These are phyloP conservation scores for Bisporella sp. DNA, from an alignment of 2,329 filamentous ascomycete genomes.

Conservation along the genomic window DNA sequence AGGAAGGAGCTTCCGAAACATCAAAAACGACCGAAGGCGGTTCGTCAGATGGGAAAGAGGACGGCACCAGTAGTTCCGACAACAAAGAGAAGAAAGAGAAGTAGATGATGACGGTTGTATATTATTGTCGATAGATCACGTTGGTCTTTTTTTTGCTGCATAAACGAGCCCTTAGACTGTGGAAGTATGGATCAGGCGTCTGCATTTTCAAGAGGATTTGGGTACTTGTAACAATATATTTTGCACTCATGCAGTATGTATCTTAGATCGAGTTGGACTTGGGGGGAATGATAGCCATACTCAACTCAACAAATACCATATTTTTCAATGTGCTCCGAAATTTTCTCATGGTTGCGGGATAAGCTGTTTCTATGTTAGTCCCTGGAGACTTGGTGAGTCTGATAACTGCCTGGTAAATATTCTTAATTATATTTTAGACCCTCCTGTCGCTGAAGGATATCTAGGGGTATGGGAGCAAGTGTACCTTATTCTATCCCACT, in stretches of 20 bases:
- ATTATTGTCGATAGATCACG: slow-evolving; percentile 4
- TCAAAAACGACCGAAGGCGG: background rate
- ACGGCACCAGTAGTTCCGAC: background rate
- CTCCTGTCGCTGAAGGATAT: too few species aligned
- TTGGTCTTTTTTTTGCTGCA: slow-evolving; percentile 12
- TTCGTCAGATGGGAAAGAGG: background rate
- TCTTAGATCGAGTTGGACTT: background rate
- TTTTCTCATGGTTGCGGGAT: too few species aligned
- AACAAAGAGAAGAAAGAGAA: slow-evolving; percentile 17
- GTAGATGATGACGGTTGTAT: slow-evolving; percentile 6
- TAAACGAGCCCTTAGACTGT: slow-evolving; percentile 11
- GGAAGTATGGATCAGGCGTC: slow-evolving; percentile 14
- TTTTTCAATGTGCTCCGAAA: too few species aligned
- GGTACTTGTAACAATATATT: background rate
- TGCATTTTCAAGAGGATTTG: background rate
- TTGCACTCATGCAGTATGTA: slow-evolving; percentile 6
- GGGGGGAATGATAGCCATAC: background rate
- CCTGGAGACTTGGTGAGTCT: too few species aligned
- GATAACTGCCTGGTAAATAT: too few species aligned
- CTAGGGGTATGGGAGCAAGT: too few species aligned
- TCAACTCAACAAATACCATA: background rate
- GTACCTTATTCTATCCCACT: too few species aligned
- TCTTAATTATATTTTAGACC: too few species aligned
- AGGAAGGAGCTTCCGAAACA: slow-evolving; percentile 2
- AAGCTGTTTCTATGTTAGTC: too few species aligned